Conservation (phyloP, 176 grass and related monocot species). For the Cenchrus americanus region DNA sequence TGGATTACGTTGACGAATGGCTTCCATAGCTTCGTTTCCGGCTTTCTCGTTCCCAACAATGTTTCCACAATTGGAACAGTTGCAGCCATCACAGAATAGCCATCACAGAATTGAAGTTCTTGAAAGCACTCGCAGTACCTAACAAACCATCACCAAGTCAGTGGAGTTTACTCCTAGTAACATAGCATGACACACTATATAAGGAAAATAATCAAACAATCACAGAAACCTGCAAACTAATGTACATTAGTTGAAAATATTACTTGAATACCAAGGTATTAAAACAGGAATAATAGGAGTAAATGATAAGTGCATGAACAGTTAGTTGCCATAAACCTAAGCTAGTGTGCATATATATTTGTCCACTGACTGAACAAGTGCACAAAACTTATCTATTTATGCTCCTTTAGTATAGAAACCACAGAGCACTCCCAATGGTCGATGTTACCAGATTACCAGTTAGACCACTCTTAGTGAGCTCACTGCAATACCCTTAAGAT, state of each 20-base stretch:
- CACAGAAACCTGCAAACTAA: slow-evolving; percentile 5
- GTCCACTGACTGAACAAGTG: too few relatives aligned
- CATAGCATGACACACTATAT: background rate
- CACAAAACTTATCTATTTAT: slow-evolving; percentile 5
- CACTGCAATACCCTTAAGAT: slow-evolving; percentile 30
- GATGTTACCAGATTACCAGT: background rate
- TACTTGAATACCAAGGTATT: slow-evolving; percentile 32
- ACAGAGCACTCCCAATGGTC: background rate
- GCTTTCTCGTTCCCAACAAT: slow-evolving; percentile 57
- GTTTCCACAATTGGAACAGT: slow-evolving; percentile 68
- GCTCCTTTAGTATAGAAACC: slow-evolving; percentile 14
- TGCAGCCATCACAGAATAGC: slow-evolving; percentile 84
- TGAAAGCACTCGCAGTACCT: slow-evolving; percentile 87
- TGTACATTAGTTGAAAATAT: slow-evolving; percentile 8
- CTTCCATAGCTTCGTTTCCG: slow-evolving; percentile 57
- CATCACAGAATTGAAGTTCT: slow-evolving; percentile 62
- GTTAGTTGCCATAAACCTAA: too few relatives aligned
- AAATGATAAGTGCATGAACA: background rate
- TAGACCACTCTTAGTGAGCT: slow-evolving; percentile 12
- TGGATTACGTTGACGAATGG: slow-evolving; percentile 62
- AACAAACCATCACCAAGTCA: slow-evolving; percentile 36
- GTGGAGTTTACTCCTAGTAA: slow-evolving; percentile 13
- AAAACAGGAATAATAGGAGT: slow-evolving; percentile 21
- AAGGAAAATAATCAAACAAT: slow-evolving; percentile 29
- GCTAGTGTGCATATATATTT: background rate